Percentiles rank a stretch among this genome's conserved stretches.
These are phyloP conservation scores for Candida sonorensis DNA, from an alignment of 805 yeast genomes.

Conservation along the genomic window DNA sequence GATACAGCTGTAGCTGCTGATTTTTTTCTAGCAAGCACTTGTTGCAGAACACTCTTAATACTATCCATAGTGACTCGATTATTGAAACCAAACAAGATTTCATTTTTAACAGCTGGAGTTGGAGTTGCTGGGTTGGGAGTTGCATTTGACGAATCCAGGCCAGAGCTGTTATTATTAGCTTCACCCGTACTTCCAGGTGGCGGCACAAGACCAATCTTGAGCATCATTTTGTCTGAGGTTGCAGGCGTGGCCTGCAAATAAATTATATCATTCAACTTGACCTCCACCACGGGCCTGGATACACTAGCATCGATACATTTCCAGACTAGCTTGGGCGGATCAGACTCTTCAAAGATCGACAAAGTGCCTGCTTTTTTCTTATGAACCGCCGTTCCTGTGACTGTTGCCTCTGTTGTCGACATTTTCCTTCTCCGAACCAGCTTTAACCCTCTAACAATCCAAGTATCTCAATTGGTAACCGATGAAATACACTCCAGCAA, in stretches of 20 bases:
- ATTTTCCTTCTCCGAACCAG: too few relatives aligned
- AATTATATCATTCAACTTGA: slow-evolving; percentile 35
- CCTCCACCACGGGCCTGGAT: slow-evolving; percentile 32
- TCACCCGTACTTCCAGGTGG: slow-evolving; percentile 23
- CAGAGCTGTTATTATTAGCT: background rate
- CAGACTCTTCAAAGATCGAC: slow-evolving; percentile 46
- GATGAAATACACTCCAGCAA: too few relatives aligned
- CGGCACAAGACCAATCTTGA: slow-evolving; percentile 44
- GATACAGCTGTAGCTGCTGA: slow-evolving; percentile 20
- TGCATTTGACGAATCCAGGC: background rate
- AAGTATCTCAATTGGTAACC: too few relatives aligned
- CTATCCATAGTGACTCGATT: slow-evolving; percentile 71
- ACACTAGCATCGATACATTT: slow-evolving; percentile 44
- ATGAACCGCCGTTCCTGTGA: slow-evolving; percentile 44
- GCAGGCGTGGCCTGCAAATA: slow-evolving; percentile 67
- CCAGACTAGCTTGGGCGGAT: slow-evolving; percentile 54
- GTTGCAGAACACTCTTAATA: slow-evolving; percentile 60
- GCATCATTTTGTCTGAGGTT: slow-evolving; percentile 56
- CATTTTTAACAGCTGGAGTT: slow-evolving; percentile 13
- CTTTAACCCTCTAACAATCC: too few relatives aligned
- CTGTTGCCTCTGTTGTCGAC: background rate
- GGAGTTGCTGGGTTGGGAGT: too few relatives aligned
- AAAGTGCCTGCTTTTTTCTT: slow-evolving; percentile 52
- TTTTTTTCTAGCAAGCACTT: slow-evolving; percentile 59
- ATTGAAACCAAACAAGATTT: slow-evolving; percentile 53